Conservation (phyloP, 495 filamentous ascomycete genomes). For the Tuber umbilicatum region DNA sequence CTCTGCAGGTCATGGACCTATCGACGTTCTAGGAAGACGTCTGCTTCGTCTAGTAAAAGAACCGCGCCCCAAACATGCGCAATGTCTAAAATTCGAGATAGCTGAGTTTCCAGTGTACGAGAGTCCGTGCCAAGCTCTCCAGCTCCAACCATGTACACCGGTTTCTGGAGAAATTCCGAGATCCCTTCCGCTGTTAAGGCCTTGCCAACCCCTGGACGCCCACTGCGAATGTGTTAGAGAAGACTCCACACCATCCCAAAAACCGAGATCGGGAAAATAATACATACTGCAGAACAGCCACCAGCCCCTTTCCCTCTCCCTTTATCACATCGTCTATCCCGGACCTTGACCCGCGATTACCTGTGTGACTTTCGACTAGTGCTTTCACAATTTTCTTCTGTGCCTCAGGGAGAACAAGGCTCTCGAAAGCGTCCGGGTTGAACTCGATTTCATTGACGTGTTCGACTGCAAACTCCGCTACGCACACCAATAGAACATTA, state of each 20-base stretch:
- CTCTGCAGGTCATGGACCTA: slow-evolving; percentile 64
- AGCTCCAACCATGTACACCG: slow-evolving; percentile 72
- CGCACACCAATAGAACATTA: not conserved
- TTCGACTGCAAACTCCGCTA: slow-evolving; percentile 60
- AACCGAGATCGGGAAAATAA: not conserved
- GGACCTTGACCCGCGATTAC: slow-evolving; percentile 18
- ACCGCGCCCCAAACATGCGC: slow-evolving; percentile 83
- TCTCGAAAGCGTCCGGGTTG: slow-evolving; percentile 61
- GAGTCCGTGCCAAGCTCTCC: slow-evolving; percentile 78
- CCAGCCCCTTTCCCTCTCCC: slow-evolving; percentile 63
- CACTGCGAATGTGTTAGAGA: slow-evolving; percentile 44
- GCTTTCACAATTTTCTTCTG: slow-evolving; percentile 68
- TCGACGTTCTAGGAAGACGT: slow-evolving; percentile 71
- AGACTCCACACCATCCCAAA: not conserved
- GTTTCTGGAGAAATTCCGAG: slow-evolving; percentile 71
- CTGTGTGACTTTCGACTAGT: slow-evolving; percentile 58
- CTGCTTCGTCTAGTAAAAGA: slow-evolving; percentile 68
- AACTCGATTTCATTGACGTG: slow-evolving; percentile 63
- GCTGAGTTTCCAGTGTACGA: slow-evolving; percentile 66
- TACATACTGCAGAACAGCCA: slow-evolving; percentile 46
- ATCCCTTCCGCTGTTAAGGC: slow-evolving; percentile 85
- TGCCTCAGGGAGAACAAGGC: slow-evolving; percentile 58
- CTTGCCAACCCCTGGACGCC: slow-evolving; percentile 81
- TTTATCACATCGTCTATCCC: slow-evolving; percentile 38
- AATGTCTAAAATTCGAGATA: slow-evolving; percentile 79